Percentiles rank a stretch among this genome's conserved stretches.
Conservation (phyloP, 2,329 filamentous ascomycete genomes). For the Tolypocladium tundrense region DNA sequence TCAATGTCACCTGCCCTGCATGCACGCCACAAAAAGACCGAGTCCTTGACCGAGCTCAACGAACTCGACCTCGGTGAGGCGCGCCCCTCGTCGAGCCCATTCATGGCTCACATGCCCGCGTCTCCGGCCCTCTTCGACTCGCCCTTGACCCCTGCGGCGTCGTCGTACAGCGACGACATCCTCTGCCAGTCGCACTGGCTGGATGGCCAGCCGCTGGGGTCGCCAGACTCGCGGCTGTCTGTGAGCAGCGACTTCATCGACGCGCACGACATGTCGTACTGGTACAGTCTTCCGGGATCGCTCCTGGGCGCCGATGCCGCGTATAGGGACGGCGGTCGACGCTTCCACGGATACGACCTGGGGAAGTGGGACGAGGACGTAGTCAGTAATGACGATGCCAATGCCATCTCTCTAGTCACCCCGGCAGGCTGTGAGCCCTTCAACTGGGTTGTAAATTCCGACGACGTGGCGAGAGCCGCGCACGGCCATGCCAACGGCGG, state of each 20-base stretch:
- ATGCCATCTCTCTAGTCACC: slow-evolving; percentile 45
- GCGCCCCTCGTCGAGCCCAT: not conserved
- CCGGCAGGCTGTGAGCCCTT: not conserved
- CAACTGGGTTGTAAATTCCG: not conserved
- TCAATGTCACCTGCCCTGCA: not conserved
- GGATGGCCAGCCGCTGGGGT: not conserved
- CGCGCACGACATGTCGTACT: not conserved
- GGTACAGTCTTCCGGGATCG: not conserved
- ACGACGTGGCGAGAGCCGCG: not conserved
- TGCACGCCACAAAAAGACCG: not conserved
- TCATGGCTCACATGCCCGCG: not conserved
- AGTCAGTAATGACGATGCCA: slow-evolving; percentile 58
- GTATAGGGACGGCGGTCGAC: slow-evolving; percentile 20
- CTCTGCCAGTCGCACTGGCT: not conserved
- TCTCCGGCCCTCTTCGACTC: not conserved
- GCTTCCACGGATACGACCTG: slow-evolving; percentile 60
- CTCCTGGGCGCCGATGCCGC: not conserved
- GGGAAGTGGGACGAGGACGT: slow-evolving; percentile 61
- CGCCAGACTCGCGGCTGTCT: slow-evolving; percentile 3
- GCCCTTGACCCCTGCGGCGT: slow-evolving; percentile 2
- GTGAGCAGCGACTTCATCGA: slow-evolving; percentile 1
- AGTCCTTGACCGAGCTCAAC: not conserved
- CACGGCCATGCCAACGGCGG: not conserved
- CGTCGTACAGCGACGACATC: slow-evolving; percentile 3
- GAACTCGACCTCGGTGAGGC: not conserved